phyloP scores from a whole-genome alignment of 441 rosid species.

The Mallotus repandus region DNA sequence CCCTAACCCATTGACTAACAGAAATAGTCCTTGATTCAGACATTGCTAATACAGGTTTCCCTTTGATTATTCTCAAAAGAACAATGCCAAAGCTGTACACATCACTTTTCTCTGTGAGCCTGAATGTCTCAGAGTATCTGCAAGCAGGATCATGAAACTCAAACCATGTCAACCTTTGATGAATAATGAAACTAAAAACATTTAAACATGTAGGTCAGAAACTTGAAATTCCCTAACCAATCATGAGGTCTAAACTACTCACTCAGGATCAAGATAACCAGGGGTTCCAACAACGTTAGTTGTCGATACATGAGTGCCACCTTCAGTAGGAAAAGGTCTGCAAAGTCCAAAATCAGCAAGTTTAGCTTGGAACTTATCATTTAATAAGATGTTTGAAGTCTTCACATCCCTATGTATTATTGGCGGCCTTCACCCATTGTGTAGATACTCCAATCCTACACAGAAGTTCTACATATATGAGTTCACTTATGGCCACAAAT shows the following conservation, averaged over 20 bases:
- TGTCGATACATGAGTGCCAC: slow-evolving; percentile 23
- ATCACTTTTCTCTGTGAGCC: slow-evolving; percentile 44
- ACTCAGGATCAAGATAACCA: slow-evolving; percentile 37
- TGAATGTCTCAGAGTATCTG: slow-evolving; percentile 15
- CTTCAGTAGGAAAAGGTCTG: slow-evolving; percentile 23
- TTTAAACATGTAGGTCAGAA: no score
- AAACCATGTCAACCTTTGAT: no score
- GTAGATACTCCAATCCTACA: slow-evolving; percentile 42
- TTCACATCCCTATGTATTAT: slow-evolving; percentile 46
- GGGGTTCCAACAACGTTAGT: slow-evolving; percentile 24
- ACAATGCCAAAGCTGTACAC: slow-evolving; percentile 61
- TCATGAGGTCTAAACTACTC: slow-evolving; percentile 10
- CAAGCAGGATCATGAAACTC: background rate
- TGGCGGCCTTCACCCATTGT: slow-evolving; percentile 39
- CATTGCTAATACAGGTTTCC: slow-evolving; percentile 32
- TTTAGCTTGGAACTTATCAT: no score
- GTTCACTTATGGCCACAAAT: no score
- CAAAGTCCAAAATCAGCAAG: slow-evolving; percentile 40
- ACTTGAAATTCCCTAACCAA: no score
- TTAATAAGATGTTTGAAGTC: slow-evolving; percentile 32
- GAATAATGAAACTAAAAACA: no score
- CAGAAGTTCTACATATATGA: background rate
- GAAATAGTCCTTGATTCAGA: slow-evolving; percentile 18
- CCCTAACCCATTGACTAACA: slow-evolving; percentile 48
- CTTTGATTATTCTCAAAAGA: slow-evolving; percentile 45